These are phyloP conservation scores for Phylloporus sp. DNA, from an alignment of 768 basidiomycete species.

Conservation along the genomic window DNA sequence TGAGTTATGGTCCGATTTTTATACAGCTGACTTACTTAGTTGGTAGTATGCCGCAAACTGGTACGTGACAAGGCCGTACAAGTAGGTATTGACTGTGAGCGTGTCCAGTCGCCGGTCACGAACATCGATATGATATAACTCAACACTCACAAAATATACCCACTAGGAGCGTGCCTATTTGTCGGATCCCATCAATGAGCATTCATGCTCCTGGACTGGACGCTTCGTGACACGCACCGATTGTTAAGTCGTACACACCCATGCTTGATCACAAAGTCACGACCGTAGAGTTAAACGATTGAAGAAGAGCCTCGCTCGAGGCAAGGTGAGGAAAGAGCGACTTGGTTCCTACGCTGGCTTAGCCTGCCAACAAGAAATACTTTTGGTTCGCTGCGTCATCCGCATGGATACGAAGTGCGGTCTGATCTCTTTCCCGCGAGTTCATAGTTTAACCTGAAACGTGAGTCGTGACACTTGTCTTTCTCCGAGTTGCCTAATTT, in stretches of 20 bases:
- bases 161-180: constrained; percentile 10
- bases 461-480: no score
- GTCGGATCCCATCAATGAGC: neutral
- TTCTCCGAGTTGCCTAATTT: no score
- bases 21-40: no score
- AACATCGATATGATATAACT: neutral
- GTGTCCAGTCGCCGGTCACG: neutral
- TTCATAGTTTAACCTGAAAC: no score
- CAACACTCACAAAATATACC: constrained; percentile 14
- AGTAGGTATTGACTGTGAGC: constrained; percentile 16
- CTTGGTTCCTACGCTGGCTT: neutral
- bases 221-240: neutral
- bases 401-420: no score
- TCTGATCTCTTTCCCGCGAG: no score
- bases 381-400: neutral
- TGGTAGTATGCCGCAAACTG: constrained; percentile 39
- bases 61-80: constrained; percentile 41
- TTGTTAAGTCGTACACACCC: neutral
- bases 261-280: neutral
- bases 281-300: neutral
- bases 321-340: neutral
- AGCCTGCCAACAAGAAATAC: neutral
- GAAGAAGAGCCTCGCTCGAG: neutral
- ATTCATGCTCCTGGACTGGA: neutral
- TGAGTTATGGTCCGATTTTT: no score